Conservation (phyloP, 1,139 yeast species). For the Kurtzmaniella quercitrusa region DNA sequence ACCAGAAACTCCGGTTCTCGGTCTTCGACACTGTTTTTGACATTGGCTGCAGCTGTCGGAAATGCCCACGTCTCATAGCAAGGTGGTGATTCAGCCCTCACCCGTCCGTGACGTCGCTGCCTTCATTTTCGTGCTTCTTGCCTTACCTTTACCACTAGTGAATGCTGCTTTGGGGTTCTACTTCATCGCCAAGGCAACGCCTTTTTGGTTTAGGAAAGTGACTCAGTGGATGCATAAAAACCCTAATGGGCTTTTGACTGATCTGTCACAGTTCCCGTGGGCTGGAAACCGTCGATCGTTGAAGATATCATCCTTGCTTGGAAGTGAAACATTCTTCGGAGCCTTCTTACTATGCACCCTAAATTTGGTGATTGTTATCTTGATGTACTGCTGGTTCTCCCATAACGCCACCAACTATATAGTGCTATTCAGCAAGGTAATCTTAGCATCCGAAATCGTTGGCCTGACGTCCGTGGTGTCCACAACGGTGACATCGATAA, state of each 20-base stretch:
- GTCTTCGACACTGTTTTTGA: neutral
- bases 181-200: constrained; percentile 12
- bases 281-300: constrained; percentile 10
- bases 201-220: constrained; percentile 39
- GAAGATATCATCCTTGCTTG: constrained; percentile 10
- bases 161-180: constrained; percentile 33
- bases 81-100: constrained; percentile 22
- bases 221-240: constrained; percentile 37
- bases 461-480: constrained; percentile 29
- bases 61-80: neutral
- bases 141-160: constrained; percentile 40
- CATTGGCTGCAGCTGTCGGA: neutral
- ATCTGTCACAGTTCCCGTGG: constrained; percentile 8
- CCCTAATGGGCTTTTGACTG: constrained; percentile 4
- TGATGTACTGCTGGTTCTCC: constrained; percentile 29
- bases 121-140: constrained; percentile 34
- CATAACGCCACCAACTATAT: constrained; percentile 33
- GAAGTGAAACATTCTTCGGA: neutral
- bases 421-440: constrained; percentile 44
- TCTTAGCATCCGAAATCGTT: constrained; percentile 47
- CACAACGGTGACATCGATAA: constrained; percentile 19
- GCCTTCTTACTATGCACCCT: constrained; percentile 10
- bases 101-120: constrained; percentile 43
- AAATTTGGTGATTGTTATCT: constrained; percentile 27
- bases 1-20: neutral